Evolutionary conservation across 2,329 filamentous ascomycete species (phyloP).

Genomic region (Monosporascus sp.): DNA sequence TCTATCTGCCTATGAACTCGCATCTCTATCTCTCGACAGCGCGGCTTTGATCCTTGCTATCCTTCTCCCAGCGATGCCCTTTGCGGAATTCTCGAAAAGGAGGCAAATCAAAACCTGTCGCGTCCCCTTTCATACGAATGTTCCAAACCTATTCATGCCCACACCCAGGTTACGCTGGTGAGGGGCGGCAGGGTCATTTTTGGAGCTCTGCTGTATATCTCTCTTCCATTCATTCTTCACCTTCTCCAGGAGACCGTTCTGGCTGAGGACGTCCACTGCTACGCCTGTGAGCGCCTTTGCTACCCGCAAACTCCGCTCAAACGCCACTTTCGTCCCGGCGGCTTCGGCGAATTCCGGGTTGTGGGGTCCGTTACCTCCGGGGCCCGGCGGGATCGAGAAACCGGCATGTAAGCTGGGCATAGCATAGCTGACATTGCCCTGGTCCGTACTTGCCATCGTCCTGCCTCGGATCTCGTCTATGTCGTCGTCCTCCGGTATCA

Average conservation of each 20-base stretch:
- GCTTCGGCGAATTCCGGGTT: slow-evolving; percentile 47
- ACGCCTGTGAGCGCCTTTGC: slow-evolving; percentile 43
- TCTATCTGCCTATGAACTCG: too few species aligned
- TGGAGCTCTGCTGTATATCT: slow-evolving; percentile 13
- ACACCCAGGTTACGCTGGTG: too few species aligned
- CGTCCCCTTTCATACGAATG: too few species aligned
- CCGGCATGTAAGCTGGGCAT: slow-evolving; percentile 49
- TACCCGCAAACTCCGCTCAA: slow-evolving; percentile 38
- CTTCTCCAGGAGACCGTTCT: slow-evolving; percentile 33
- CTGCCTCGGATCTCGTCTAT: slow-evolving; percentile 34
- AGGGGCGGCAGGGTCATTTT: not conserved
- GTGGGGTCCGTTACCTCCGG: slow-evolving; percentile 41
- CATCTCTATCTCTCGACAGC: too few species aligned
- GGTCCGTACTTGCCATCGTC: slow-evolving; percentile 52
- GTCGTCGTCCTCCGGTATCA: slow-evolving; percentile 31
- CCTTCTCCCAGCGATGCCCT: too few species aligned
- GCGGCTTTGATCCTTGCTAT: too few species aligned
- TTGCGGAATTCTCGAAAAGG: too few species aligned
- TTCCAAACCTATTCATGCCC: too few species aligned
- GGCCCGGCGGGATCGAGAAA: slow-evolving; percentile 44
- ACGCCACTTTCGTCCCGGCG: slow-evolving; percentile 42
- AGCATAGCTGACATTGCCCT: slow-evolving; percentile 53
- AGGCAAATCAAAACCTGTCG: too few species aligned
- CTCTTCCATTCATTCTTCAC: slow-evolving; percentile 35
- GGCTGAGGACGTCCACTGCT: slow-evolving; percentile 40